phyloP scores from a whole-genome alignment of 148 eudicot genomes.

The Rheum nobile region DNA sequence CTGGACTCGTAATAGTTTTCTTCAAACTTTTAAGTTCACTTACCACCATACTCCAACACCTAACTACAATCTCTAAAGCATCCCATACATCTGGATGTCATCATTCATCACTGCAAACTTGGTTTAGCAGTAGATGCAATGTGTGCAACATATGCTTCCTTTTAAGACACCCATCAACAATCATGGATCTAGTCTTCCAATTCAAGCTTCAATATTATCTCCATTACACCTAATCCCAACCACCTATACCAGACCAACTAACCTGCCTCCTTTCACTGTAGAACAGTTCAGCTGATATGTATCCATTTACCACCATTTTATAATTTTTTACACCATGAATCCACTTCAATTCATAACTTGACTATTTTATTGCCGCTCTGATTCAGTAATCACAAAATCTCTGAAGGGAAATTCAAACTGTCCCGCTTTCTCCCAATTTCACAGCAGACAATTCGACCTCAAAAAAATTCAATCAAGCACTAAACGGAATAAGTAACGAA shows the following conservation, averaged over 20 bases:
- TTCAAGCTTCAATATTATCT: background rate
- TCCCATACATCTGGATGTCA: background rate
- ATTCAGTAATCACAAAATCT: background rate
- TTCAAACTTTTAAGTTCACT: background rate
- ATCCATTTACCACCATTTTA: background rate
- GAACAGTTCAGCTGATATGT: background rate
- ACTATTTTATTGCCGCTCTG: background rate
- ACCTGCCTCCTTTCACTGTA: background rate
- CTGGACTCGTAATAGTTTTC: background rate
- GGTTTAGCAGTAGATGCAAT: background rate
- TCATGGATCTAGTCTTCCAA: background rate
- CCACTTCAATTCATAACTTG: background rate
- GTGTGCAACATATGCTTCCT: background rate
- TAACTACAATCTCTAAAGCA: background rate
- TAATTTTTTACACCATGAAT: background rate
- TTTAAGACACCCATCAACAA: background rate
- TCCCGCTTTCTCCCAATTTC: background rate
- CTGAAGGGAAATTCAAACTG: background rate
- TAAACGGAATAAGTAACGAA: background rate
- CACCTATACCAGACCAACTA: background rate
- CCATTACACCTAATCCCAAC: background rate
- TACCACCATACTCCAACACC: background rate
- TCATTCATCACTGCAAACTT: background rate
- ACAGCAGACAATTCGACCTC: background rate
- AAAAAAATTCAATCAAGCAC: background rate